These are phyloP conservation scores for Davidsoniella virescens DNA, from an alignment of 2,329 filamentous ascomycete species.

Conservation along the genomic window DNA sequence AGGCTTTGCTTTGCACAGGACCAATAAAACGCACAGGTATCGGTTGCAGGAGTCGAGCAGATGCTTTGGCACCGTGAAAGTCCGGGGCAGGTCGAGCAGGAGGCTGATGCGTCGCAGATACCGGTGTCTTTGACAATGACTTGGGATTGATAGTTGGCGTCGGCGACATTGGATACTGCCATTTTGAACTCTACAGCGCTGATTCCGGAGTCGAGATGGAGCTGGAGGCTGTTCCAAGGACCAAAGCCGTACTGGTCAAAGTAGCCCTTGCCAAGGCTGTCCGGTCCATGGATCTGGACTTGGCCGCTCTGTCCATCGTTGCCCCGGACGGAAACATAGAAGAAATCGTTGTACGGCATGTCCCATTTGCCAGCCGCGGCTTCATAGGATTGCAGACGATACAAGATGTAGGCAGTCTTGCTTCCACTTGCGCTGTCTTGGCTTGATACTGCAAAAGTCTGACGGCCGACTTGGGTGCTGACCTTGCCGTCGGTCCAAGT, in stretches of 20 bases:
- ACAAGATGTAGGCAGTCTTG: constrained; percentile 4
- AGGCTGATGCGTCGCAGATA: constrained; percentile 2
- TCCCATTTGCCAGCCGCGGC: not conserved
- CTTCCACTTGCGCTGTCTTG: not conserved
- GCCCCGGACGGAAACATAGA: constrained; percentile 2
- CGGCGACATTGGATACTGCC: constrained; percentile 3
- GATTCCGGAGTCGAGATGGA: not conserved
- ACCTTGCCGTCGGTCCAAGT: constrained; percentile 1
- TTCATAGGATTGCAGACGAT: constrained; percentile 5
- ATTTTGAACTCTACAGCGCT: not conserved
- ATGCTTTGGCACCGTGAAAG: constrained; percentile 9
- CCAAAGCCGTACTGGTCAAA: constrained; percentile 10
- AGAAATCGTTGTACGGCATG: constrained; percentile 5
- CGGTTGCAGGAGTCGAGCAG: not conserved
- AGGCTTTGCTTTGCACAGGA: constrained; percentile 7
- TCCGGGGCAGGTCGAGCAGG: constrained; percentile 7
- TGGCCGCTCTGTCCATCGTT: not conserved
- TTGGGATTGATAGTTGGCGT: constrained; percentile 4
- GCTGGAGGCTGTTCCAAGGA: constrained; percentile 6
- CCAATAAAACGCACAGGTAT: constrained; percentile 10
- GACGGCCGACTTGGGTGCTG: not conserved
- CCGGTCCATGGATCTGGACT: constrained; percentile 3
- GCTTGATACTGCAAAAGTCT: not conserved
- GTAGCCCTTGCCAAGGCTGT: constrained; percentile 5
- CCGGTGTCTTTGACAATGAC: constrained; percentile 7